Evolutionary conservation across 495 filamentous ascomycete species (phyloP).

Genomic region (Penicillium silybi): DNA sequence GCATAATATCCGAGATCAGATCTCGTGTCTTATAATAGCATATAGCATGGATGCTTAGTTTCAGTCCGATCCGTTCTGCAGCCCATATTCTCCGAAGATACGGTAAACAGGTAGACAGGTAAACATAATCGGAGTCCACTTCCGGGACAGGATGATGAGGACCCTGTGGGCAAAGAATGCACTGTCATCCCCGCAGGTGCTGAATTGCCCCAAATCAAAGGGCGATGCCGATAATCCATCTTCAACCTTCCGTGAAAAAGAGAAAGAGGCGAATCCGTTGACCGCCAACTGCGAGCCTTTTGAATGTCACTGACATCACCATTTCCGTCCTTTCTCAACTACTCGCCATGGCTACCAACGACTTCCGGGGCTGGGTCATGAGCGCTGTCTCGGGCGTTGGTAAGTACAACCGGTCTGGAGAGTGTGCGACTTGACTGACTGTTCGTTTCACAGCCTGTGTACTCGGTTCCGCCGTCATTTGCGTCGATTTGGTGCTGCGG

Average conservation of each 20-base stretch:
- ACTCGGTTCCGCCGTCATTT: conserved; percentile 78
- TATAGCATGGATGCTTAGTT: too few species aligned
- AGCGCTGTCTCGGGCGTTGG: conserved; percentile 77
- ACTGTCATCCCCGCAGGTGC: neutral
- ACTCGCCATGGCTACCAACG: conserved; percentile 56
- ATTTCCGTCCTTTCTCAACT: conserved; percentile 11
- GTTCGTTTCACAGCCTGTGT: conserved; percentile 61
- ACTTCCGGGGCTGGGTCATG: conserved; percentile 93
- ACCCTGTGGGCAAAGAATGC: conserved; percentile 17
- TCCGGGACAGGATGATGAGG: conserved; percentile 5
- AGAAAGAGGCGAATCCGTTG: conserved; percentile 3
- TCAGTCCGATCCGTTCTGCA: too few species aligned
- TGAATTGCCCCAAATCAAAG: neutral
- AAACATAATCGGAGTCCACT: too few species aligned
- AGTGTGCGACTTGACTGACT: neutral
- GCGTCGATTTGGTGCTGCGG: conserved; percentile 73
- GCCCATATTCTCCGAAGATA: too few species aligned
- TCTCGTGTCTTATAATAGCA: too few species aligned
- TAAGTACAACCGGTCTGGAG: conserved; percentile 28
- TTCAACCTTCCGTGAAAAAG: neutral
- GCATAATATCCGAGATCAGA: too few species aligned
- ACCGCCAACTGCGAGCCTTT: conserved; percentile 9
- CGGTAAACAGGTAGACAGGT: too few species aligned
- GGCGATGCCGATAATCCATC: neutral
- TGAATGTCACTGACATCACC: conserved; percentile 17